Conservation (phyloP, 129 eudicot species). For the Mikania micrantha region DNA sequence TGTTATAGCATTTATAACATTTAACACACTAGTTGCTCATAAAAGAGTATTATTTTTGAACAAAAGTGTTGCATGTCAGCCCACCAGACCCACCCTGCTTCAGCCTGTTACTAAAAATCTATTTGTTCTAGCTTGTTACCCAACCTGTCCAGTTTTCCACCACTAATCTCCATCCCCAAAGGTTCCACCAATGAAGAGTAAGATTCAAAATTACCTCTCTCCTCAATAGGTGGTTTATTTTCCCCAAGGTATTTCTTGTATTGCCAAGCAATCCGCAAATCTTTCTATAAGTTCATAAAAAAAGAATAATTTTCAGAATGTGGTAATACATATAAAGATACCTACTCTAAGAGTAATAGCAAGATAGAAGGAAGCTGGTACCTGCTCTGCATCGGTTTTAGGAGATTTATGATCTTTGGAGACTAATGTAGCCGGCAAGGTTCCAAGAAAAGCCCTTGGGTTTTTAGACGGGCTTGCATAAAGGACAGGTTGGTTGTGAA, state of each 20-base stretch:
- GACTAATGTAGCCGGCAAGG: slow-evolving; percentile 60
- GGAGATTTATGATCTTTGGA: slow-evolving; percentile 75
- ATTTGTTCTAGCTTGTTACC: neutral
- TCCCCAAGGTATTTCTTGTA: slow-evolving; percentile 86
- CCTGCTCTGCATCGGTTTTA: slow-evolving; percentile 57
- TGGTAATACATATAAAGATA: neutral
- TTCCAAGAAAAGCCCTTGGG: slow-evolving; percentile 85
- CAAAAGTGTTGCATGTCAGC: neutral
- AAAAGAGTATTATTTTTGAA: neutral
- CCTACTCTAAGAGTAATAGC: neutral
- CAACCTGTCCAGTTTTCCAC: neutral
- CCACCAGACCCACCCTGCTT: neutral
- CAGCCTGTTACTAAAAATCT: neutral
- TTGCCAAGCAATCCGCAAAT: slow-evolving; percentile 99
- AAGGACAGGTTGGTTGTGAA: slow-evolving; percentile 83
- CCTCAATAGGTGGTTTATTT: slow-evolving; percentile 43
- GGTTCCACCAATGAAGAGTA: neutral
- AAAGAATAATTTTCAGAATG: neutral
- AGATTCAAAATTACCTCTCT: slow-evolving; percentile 44
- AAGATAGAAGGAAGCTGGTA: slow-evolving; percentile 8
- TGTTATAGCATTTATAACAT: neutral
- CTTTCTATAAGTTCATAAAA: slow-evolving; percentile 39
- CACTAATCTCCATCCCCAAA: neutral
- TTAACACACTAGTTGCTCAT: too few relatives aligned
- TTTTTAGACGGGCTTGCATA: slow-evolving; percentile 83